A percentile compares a stretch with the other conserved stretches of the same genome.
phyloP scores from a whole-genome alignment of 2,329 filamentous ascomycete genomes.

The Neopestalotiopsis sp. region DNA sequence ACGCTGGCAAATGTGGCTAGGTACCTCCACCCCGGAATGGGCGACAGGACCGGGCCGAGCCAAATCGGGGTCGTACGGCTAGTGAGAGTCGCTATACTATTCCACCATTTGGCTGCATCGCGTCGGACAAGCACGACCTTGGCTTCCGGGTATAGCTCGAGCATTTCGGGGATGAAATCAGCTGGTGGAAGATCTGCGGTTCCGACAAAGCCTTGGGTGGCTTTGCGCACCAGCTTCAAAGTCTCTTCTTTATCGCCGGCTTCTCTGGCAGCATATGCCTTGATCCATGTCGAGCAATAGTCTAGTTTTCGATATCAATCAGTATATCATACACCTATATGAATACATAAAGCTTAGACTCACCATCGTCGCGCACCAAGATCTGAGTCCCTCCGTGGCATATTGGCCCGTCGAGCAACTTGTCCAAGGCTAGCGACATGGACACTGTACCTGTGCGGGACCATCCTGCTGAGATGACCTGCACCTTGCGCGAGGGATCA shows the following conservation, averaged over 20 bases:
- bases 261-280: conserved; percentile 4
- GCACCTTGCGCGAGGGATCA: conserved; percentile 12
- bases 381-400: conserved; percentile 20
- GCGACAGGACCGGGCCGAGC: not conserved
- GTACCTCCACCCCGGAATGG: conserved; percentile 11
- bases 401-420: conserved; percentile 16
- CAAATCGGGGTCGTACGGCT: not conserved
- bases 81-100: conserved; percentile 22
- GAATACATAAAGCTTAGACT: not conserved
- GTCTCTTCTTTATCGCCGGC: not conserved
- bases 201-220: conserved; percentile 41
- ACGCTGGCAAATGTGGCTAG: not conserved
- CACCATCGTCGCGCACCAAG: conserved; percentile 13
- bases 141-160: conserved; percentile 38
- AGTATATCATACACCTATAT: not conserved
- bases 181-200: conserved; percentile 43
- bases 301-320: not conserved
- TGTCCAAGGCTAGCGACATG: conserved; percentile 18
- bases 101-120: conserved; percentile 33
- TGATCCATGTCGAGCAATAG: conserved; percentile 14
- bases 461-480: conserved; percentile 21
- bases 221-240: conserved; percentile 27
- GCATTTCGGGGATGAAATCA: conserved; percentile 42
- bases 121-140: conserved; percentile 42
- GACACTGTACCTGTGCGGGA: conserved; percentile 20